A percentile compares a stretch with the other conserved stretches of the same genome.
These are phyloP conservation scores for Chloranthus sessilifolius DNA, from an alignment of 164 flowering plant genomes.

Conservation along the genomic window DNA sequence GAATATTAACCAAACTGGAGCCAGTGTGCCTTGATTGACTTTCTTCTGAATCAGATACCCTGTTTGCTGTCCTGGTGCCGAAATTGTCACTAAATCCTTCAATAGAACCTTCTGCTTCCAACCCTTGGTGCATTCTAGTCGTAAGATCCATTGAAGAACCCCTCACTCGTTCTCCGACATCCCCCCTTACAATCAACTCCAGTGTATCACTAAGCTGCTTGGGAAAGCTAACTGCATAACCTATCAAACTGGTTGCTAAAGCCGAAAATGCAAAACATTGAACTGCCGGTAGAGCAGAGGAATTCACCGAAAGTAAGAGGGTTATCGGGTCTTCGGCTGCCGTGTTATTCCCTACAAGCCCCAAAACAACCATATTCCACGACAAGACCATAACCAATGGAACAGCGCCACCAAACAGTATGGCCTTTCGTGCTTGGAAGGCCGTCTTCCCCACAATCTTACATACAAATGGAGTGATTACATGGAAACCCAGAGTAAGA, in stretches of 20 bases:
- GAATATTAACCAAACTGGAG: conserved; percentile 6
- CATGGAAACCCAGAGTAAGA: conserved; percentile 72
- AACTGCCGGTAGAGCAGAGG: conserved; percentile 58
- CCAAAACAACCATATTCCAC: conserved; percentile 71
- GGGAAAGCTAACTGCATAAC: conserved; percentile 68
- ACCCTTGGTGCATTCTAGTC: not conserved
- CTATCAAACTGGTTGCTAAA: conserved; percentile 64
- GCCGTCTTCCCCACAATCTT: conserved; percentile 46
- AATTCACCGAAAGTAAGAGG: conserved; percentile 53
- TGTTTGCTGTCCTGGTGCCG: not conserved
- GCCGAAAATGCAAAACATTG: conserved; percentile 74
- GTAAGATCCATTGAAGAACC: not conserved
- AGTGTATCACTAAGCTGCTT: conserved; percentile 58
- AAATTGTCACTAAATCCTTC: not conserved
- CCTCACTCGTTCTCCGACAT: not conserved
- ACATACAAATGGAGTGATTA: conserved; percentile 64
- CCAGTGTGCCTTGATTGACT: not conserved
- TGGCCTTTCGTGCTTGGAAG: conserved; percentile 49
- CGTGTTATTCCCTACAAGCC: conserved; percentile 31
- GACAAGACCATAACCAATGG: conserved; percentile 65
- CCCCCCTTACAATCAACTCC: conserved; percentile 23
- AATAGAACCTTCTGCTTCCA: not conserved
- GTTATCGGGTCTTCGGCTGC: conserved; percentile 41
- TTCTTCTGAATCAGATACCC: conserved; percentile 10
- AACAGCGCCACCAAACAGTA: conserved; percentile 50